phyloP scores from a whole-genome alignment of 2,329 filamentous ascomycete genomes.

The Escovopsis sp. region DNA sequence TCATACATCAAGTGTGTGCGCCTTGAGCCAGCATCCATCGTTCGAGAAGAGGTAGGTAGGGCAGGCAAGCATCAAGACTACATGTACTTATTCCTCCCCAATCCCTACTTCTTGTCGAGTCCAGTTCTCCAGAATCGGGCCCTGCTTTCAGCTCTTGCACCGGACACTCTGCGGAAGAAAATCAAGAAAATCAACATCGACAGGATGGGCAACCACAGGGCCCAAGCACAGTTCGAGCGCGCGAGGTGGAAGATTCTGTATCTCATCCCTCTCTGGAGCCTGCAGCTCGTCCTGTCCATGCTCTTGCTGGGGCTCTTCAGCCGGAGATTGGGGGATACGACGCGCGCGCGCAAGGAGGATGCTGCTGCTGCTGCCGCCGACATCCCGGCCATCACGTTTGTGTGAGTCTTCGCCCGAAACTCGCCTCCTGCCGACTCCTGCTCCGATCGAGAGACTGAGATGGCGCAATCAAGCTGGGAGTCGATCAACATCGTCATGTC shows the following conservation, averaged over 20 bases:
- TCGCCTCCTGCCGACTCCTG: background rate
- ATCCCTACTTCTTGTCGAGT: too few species aligned
- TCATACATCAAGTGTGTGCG: too few species aligned
- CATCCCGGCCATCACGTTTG: conserved; percentile 31
- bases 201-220: conserved; percentile 27
- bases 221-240: conserved; percentile 37
- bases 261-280: conserved; percentile 34
- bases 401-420: conserved; percentile 24
- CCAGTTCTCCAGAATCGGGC: too few species aligned
- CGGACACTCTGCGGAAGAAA: background rate
- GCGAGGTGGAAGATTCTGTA: conserved; percentile 35
- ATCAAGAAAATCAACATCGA: background rate
- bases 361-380: conserved; percentile 18
- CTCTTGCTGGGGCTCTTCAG: conserved; percentile 36
- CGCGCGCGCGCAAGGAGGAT: conserved; percentile 27
- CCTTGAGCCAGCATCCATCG: too few species aligned
- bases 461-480: conserved; percentile 31
- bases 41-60: too few species aligned
- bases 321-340: conserved; percentile 34
- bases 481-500: conserved; percentile 35
- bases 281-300: conserved; percentile 32
- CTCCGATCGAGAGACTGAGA: background rate
- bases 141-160: too few species aligned
- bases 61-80: too few species aligned
- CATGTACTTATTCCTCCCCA: too few species aligned